Conservation (phyloP, 768 basidiomycete species). For the Pleurotus djamor region DNA sequence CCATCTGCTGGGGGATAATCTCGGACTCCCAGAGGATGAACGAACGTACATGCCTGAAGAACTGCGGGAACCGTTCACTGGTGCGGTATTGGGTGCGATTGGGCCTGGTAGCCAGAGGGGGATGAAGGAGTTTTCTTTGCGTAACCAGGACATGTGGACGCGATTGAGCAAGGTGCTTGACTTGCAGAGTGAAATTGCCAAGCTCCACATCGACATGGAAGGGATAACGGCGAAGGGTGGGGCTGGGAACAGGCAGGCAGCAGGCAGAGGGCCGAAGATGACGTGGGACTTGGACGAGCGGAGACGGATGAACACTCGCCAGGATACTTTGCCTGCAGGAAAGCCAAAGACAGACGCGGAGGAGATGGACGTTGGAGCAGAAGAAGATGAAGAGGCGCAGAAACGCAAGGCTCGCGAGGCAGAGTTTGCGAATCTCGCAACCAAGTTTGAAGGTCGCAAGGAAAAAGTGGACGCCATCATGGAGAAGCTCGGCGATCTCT, state of each 20-base stretch:
- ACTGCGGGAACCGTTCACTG: constrained; percentile 48
- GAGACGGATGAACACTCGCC: background rate
- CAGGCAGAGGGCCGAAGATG: constrained; percentile 14
- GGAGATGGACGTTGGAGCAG: constrained; percentile 50
- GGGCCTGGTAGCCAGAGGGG: constrained; percentile 14
- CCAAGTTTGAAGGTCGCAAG: constrained; percentile 69
- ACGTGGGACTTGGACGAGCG: constrained; percentile 4
- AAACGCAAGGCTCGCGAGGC: constrained; percentile 56
- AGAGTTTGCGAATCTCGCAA: constrained; percentile 65
- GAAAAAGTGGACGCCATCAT: constrained; percentile 71
- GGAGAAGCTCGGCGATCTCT: constrained; percentile 67
- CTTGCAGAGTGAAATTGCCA: constrained; percentile 69
- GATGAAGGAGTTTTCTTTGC: constrained; percentile 14
- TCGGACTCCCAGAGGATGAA: background rate
- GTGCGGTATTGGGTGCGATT: constrained; percentile 36
- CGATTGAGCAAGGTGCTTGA: constrained; percentile 69
- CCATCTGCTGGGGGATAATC: constrained; percentile 3
- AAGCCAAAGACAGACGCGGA: constrained; percentile 26
- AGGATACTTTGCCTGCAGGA: background rate
- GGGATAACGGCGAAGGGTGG: constrained; percentile 42
- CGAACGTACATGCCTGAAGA: constrained; percentile 9
- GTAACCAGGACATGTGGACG: constrained; percentile 59
- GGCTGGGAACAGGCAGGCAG: constrained; percentile 33
- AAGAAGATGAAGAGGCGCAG: constrained; percentile 53
- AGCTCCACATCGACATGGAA: constrained; percentile 77